Conservation (phyloP, 108 stramenopile species). For the Cyclotella kingstonii region DNA sequence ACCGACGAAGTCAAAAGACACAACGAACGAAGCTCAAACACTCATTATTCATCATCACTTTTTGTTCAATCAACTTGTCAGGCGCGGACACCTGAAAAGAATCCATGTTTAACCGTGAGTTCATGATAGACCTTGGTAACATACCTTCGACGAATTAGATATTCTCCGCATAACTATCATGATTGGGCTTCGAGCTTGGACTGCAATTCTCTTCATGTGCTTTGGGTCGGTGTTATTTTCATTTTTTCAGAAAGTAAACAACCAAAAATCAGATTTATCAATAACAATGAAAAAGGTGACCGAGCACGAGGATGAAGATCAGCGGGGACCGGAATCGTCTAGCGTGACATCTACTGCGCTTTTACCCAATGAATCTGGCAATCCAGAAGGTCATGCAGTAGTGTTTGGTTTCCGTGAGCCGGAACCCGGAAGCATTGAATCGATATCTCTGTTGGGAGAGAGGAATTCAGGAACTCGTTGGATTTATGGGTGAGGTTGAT, state of each 20-base stretch:
- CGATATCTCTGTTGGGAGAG: conserved; percentile 76
- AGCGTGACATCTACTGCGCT: background rate
- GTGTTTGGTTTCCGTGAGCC: conserved; percentile 25
- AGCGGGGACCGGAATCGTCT: background rate
- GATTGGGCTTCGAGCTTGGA: conserved; percentile 13
- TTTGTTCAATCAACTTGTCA: too few species aligned
- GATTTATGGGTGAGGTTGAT: conserved; percentile 67
- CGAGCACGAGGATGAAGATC: background rate
- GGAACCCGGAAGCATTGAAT: conserved; percentile 43
- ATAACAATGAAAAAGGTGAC: background rate
- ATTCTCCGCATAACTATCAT: too few species aligned
- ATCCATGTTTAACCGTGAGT: too few species aligned
- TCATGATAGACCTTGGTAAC: too few species aligned
- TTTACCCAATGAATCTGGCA: background rate
- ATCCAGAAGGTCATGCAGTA: background rate
- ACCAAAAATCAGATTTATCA: background rate
- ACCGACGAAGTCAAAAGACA: too few species aligned
- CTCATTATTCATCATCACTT: too few species aligned
- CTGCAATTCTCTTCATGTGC: conserved; percentile 19
- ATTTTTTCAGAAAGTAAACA: conserved; percentile 11
- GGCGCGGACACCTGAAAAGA: too few species aligned
- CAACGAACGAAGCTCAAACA: too few species aligned
- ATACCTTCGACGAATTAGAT: too few species aligned
- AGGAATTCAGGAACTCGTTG: conserved; percentile 85
- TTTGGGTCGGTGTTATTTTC: conserved; percentile 27